Conservation (phyloP, 2,329 filamentous ascomycete genomes). For the Aspergillus hiratsukae region DNA sequence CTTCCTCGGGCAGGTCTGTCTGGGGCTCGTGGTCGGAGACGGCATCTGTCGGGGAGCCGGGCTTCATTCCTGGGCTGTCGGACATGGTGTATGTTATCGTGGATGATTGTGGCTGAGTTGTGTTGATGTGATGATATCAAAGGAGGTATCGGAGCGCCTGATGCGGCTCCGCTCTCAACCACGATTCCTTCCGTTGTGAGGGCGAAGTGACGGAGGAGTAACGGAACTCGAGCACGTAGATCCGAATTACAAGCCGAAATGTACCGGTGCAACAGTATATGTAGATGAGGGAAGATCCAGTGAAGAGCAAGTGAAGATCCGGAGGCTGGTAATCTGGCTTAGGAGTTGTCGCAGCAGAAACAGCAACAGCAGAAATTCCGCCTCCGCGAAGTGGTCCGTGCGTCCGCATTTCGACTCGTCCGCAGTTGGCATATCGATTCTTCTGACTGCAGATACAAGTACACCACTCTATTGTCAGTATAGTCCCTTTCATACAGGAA, state of each 20-base stretch:
- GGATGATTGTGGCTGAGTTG: constrained; percentile 1
- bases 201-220: not conserved
- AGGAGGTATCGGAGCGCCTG: constrained; percentile 3
- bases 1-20: constrained; percentile 18
- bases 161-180: constrained; percentile 1
- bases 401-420: not conserved
- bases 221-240: not conserved
- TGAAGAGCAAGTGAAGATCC: not conserved
- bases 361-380: constrained; percentile 13
- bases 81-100: constrained; percentile 28
- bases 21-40: not conserved
- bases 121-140: constrained; percentile 3
- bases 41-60: constrained; percentile 18
- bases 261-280: not conserved
- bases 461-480: constrained; percentile 4
- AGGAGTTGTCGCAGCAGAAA: not conserved
- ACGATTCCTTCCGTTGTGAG: not conserved
- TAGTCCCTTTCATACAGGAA: constrained; percentile 4
- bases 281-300: not conserved
- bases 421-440: not conserved
- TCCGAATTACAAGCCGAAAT: not conserved
- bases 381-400: constrained; percentile 16
- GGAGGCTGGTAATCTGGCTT: not conserved
- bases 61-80: constrained; percentile 32
- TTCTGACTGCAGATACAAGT: constrained; percentile 4